phyloP scores from a whole-genome alignment of 495 filamentous ascomycete genomes.

The Evernia prunastri region DNA sequence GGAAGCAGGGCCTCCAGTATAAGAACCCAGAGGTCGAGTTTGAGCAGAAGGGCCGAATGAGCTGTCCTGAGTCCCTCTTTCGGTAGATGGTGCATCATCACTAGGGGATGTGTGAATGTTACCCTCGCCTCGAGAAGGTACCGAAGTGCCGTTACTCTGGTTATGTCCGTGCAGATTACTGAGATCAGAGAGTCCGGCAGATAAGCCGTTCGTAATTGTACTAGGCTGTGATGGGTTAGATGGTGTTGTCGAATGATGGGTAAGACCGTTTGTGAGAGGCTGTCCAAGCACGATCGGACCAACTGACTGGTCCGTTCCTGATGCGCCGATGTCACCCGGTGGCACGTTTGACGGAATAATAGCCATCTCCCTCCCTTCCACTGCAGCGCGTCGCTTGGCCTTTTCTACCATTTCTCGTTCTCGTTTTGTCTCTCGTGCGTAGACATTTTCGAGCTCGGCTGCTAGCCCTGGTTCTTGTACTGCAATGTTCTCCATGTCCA shows the following conservation, averaged over 20 bases:
- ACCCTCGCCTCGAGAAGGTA: conserved; percentile 56
- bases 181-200: conserved; percentile 43
- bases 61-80: conserved; percentile 39
- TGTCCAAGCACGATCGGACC: conserved; percentile 59
- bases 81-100: conserved; percentile 36
- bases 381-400: conserved; percentile 47
- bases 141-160: conserved; percentile 62
- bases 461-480: conserved; percentile 55
- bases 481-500: conserved; percentile 71
- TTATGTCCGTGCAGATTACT: conserved; percentile 38
- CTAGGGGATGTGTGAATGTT: conserved; percentile 47
- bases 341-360: conserved; percentile 37
- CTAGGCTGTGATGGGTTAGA: conserved; percentile 47
- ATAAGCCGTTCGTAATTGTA: conserved; percentile 46
- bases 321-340: conserved; percentile 40
- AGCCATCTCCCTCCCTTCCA: conserved; percentile 32
- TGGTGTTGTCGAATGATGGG: conserved; percentile 37
- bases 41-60: conserved; percentile 50
- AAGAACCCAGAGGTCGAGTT: conserved; percentile 42
- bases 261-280: conserved; percentile 41
- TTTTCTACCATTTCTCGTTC: conserved; percentile 59
- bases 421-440: conserved; percentile 65
- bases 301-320: conserved; percentile 33
- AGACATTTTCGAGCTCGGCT: conserved; percentile 65
- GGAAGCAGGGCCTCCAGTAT: conserved; percentile 35